Conservation (phyloP, 257 asterid species). For the Solanum boliviense region DNA sequence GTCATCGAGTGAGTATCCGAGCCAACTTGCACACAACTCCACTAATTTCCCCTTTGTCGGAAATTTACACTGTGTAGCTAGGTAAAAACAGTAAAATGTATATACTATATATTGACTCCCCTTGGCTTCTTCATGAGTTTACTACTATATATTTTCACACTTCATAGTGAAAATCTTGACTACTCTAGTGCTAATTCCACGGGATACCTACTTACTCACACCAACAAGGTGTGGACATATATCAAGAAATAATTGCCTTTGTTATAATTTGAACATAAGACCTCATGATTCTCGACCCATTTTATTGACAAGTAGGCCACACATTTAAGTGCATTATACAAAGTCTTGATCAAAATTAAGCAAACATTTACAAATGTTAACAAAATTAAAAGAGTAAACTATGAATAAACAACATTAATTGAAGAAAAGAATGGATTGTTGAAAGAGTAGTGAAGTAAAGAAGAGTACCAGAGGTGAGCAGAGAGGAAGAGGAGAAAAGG, state of each 20-base stretch:
- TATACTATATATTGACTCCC: background rate
- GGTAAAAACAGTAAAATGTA: too few relatives aligned
- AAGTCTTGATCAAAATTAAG: background rate
- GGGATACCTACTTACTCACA: background rate
- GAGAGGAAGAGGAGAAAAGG: conserved; percentile 34
- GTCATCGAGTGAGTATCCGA: too few relatives aligned
- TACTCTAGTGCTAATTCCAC: background rate
- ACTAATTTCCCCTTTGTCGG: too few relatives aligned
- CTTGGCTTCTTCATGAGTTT: background rate
- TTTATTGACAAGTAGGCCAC: background rate
- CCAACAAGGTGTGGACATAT: background rate
- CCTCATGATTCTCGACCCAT: background rate
- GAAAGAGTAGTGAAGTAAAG: background rate
- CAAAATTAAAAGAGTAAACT: background rate
- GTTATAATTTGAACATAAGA: too few relatives aligned
- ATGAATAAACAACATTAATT: background rate
- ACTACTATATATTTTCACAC: background rate
- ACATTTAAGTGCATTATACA: background rate
- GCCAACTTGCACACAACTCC: too few relatives aligned
- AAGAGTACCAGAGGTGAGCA: conserved; percentile 35
- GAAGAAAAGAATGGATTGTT: background rate
- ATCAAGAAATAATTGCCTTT: background rate
- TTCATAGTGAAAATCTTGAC: background rate
- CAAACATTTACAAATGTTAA: background rate
- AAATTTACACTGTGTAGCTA: too few relatives aligned